Base-by-base conservation (phyloP, 2,329 filamentous ascomycete genomes). In the Exophiala phaeomuriformis region DNA sequence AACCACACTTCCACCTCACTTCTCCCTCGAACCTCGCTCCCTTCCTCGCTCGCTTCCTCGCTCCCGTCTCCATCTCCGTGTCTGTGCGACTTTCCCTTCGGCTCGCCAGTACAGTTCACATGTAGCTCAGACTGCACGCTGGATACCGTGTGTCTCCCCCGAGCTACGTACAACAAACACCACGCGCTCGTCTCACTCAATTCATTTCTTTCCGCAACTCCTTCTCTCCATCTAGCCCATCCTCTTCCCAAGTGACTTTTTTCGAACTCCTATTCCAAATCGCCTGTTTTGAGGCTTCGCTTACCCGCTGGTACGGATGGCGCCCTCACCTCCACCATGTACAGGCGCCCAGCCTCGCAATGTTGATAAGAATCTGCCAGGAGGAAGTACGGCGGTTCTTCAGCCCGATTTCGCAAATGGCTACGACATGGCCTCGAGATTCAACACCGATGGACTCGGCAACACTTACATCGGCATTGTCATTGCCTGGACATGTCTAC, bases 401-500 rank as follows among this genome's bases (percentile, higher is more conserved):
- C 52, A 47, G n/a, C 29, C 42, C 5, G 12, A 30, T 9, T 59
- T 49, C 41, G 52, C 59, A 32, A 37, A 55, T 41, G 59, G 57
- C 44, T 63, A 63, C 49, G 56, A 56, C 36, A 61, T 61, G 58
- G 47, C 53, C 27, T 31, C 58, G n/a, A 55, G 51, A 51, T 58
- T 53, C 53, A 62, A 63, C 47, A 56, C 61, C 39, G 61, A 65
- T 48, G 57, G 52, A 19, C 60, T 64, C 47, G 61, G 62, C 4
- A 54, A 57, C 39, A 53, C 57, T 28, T 64, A 62, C 47, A 57
- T 65, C 31, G 47, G 47, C 27, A 51, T 64, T 30, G 55, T 62
- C 30, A 51, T 58, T 3, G 44, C 67, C 29, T 71, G 69, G 69
- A 69, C 69, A 1, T 53, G 61, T 37, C 60, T 65, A 31, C 57